Evolutionary conservation across 345 rosid genomes (phyloP).

Genomic region (Microcos paniculata): DNA sequence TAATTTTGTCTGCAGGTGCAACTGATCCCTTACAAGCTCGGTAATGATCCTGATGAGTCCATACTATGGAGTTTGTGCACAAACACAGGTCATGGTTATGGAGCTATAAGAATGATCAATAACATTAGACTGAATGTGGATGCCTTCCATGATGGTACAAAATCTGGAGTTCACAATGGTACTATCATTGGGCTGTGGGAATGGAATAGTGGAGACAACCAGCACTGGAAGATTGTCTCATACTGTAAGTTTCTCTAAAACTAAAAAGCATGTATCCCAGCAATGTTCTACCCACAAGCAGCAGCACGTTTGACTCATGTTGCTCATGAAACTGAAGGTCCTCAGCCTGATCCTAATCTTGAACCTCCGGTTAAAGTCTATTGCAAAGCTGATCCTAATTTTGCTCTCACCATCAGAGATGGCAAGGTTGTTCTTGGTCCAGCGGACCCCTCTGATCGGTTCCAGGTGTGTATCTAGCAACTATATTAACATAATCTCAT

Average conservation of each 20-base stretch:
- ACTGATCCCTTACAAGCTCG: slow-evolving; percentile 57
- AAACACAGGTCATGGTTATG: slow-evolving; percentile 38
- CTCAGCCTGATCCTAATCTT: slow-evolving; percentile 30
- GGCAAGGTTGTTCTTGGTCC: slow-evolving; percentile 63
- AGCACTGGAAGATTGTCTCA: slow-evolving; percentile 76
- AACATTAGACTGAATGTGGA: no score
- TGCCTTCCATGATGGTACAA: no score
- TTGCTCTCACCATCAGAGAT: slow-evolving; percentile 54
- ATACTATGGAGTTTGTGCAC: slow-evolving; percentile 71
- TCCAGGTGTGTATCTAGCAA: slow-evolving; percentile 43
- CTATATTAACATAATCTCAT: not conserved
- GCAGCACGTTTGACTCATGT: slow-evolving; percentile 24
- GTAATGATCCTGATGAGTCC: slow-evolving; percentile 55
- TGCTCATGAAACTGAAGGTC: slow-evolving; percentile 37
- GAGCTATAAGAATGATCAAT: no score
- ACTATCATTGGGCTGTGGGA: slow-evolving; percentile 70
- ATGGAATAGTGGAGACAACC: slow-evolving; percentile 90
- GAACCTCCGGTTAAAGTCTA: slow-evolving; percentile 54
- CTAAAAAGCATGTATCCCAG: not conserved
- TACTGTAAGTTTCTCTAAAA: slow-evolving; percentile 52
- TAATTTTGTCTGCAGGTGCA: slow-evolving; percentile 50
- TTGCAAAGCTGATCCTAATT: slow-evolving; percentile 62
- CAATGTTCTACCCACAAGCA: not conserved
- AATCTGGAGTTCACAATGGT: slow-evolving; percentile 76
- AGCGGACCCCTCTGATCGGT: slow-evolving; percentile 52